Percentiles rank a stretch among this genome's conserved stretches.
Evolutionary conservation across 208 protist species (phyloP).

Genomic region (Wallacemonas sp.): DNA sequence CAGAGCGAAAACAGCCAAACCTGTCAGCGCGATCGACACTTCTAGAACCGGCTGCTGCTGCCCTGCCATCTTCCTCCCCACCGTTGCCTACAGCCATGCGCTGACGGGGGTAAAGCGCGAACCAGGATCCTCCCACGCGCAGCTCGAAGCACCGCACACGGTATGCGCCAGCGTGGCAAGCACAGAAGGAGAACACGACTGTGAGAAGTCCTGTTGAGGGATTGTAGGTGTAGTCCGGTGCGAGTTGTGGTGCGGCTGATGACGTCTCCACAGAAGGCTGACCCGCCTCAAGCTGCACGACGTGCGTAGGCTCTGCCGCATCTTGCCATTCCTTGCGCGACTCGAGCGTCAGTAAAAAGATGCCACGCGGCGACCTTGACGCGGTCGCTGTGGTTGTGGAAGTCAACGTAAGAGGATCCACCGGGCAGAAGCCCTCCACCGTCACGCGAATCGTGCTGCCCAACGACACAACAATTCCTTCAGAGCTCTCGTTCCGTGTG

Average conservation of each 20-base stretch:
- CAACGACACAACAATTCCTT: neutral
- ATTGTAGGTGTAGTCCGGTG: conserved; percentile 29
- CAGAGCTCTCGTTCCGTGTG: no score
- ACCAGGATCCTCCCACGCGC: conserved; percentile 36
- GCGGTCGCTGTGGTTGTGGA: no score
- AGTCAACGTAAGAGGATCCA: conserved; percentile 7
- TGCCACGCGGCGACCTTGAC: neutral
- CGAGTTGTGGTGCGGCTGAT: neutral
- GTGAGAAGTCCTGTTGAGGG: conserved; percentile 26
- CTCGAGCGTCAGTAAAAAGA: conserved; percentile 46
- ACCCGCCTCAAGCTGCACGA: conserved; percentile 39
- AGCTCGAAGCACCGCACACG: conserved; percentile 51
- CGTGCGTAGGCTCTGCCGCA: conserved; percentile 53
- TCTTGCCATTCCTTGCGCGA: conserved; percentile 76
- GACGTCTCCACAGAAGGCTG: neutral
- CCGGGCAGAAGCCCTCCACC: conserved; percentile 3
- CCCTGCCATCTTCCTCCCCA: neutral
- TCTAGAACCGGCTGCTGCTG: no score
- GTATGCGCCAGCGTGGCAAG: conserved; percentile 72
- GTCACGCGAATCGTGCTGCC: neutral
- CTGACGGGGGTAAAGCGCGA: conserved; percentile 32
- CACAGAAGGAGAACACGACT: conserved; percentile 36
- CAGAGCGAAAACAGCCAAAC: no score
- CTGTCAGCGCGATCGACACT: no score
- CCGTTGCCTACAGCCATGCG: neutral